These are phyloP conservation scores for Umbellularia californica DNA, from an alignment of 164 flowering plant genomes.

Conservation along the genomic window DNA sequence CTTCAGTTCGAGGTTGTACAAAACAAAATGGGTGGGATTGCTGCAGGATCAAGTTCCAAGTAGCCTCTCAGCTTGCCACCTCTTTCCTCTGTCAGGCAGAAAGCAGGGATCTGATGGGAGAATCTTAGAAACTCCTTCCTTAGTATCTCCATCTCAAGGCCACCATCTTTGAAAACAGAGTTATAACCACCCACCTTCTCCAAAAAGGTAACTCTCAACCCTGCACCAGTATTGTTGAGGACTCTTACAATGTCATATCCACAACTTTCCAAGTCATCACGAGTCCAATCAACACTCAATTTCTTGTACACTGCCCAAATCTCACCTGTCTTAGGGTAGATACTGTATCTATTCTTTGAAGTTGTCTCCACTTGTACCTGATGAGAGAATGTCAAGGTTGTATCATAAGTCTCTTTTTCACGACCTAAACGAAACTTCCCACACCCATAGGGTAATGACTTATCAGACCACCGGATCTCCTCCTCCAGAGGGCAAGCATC, in stretches of 20 bases:
- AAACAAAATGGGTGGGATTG: conserved; percentile 31
- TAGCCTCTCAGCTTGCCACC: conserved; percentile 40
- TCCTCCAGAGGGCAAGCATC: conserved; percentile 13
- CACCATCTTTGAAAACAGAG: conserved; percentile 33
- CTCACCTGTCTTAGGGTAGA: conserved; percentile 56
- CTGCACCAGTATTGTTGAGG: conserved; percentile 13
- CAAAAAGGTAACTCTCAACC: conserved; percentile 22
- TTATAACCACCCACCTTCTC: conserved; percentile 33
- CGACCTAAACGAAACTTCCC: conserved; percentile 36
- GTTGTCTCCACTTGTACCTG: conserved; percentile 18
- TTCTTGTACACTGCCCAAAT: conserved; percentile 43
- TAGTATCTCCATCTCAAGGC: conserved; percentile 17
- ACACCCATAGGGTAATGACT: conserved; percentile 41
- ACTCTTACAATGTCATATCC: conserved; percentile 48
- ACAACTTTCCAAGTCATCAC: conserved; percentile 30
- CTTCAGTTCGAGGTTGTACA: conserved; percentile 12
- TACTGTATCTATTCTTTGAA: conserved; percentile 26
- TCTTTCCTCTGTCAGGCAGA: conserved; percentile 34
- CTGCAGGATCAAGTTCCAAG: conserved; percentile 57
- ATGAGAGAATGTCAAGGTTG: conserved; percentile 43
- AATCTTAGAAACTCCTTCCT: conserved; percentile 34
- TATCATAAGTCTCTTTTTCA: conserved; percentile 3
- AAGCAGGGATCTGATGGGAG: conserved; percentile 58
- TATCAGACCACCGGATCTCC: conserved; percentile 34
- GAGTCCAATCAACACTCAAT: conserved; percentile 28